A percentile compares a stretch with the other conserved stretches of the same genome.
phyloP scores from a whole-genome alignment of 2,329 filamentous ascomycete species.

The Colletotrichum musae region DNA sequence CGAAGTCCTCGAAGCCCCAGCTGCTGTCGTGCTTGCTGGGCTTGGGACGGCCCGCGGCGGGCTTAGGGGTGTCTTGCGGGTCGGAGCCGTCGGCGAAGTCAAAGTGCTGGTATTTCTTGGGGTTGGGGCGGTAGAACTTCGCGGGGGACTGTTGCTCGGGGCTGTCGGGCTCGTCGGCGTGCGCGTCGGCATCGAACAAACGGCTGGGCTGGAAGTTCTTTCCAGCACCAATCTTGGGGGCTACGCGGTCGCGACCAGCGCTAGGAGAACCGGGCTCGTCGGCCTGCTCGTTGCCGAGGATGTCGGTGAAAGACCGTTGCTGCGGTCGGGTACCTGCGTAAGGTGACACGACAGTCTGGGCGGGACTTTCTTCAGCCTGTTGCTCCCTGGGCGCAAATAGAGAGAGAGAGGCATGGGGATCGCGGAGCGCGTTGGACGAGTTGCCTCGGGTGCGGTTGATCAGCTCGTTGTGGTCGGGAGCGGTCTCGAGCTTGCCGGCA shows the following conservation, averaged over 20 bases:
- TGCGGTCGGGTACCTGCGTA: constrained; percentile 72
- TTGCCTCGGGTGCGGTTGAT: constrained; percentile 64
- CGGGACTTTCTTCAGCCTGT: constrained; percentile 47
- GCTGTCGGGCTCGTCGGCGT: constrained; percentile 57
- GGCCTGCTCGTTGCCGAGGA: constrained; percentile 71
- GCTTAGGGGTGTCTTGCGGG: constrained; percentile 61
- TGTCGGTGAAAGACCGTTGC: constrained; percentile 81
- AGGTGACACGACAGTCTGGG: constrained; percentile 66
- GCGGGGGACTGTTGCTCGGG: constrained; percentile 59
- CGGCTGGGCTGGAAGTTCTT: constrained; percentile 76
- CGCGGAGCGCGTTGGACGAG: constrained; percentile 69
- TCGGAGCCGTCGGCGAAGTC: constrained; percentile 80
- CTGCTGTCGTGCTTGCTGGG: constrained; percentile 77
- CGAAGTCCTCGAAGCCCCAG: constrained; percentile 92
- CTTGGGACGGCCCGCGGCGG: constrained; percentile 62
- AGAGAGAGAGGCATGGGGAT: constrained; percentile 79
- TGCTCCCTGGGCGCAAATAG: constrained; percentile 81
- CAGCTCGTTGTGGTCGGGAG: constrained; percentile 54
- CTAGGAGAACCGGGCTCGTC: constrained; percentile 54
- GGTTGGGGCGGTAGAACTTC: constrained; percentile 74
- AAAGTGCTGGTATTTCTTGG: constrained; percentile 89
- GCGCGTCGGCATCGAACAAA: constrained; percentile 71
- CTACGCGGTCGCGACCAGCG: constrained; percentile 63
- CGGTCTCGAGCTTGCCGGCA: constrained; percentile 54
- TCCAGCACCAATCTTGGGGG: constrained; percentile 68